Evolutionary conservation across 768 basidiomycete species (phyloP).

Genomic region (Tylopilus cervinicoccineus): DNA sequence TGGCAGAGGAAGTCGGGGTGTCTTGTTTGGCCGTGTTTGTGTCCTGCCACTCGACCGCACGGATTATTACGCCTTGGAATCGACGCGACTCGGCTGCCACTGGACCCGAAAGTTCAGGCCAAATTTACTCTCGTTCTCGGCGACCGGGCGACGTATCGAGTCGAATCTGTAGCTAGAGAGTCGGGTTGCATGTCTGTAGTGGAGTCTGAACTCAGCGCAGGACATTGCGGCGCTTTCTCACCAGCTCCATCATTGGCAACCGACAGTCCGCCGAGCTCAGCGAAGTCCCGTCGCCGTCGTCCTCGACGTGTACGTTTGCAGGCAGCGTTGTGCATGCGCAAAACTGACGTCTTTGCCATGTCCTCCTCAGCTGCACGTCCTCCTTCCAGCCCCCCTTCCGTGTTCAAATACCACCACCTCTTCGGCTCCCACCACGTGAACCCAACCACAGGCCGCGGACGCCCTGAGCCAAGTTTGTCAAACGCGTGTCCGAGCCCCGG

Average conservation of each 20-base stretch:
- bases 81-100: not conserved
- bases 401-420: slow-evolving; percentile 6
- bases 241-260: slow-evolving; percentile 10
- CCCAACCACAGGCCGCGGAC: slow-evolving; percentile 27
- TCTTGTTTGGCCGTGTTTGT: slow-evolving; percentile 23
- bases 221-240: slow-evolving; percentile 1
- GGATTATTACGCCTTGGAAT: not conserved
- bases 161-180: not conserved
- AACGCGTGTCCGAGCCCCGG: slow-evolving; percentile 35
- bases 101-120: not conserved
- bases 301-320: slow-evolving; percentile 24
- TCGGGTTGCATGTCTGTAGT: slow-evolving; percentile 4
- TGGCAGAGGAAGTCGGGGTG: slow-evolving; percentile 26
- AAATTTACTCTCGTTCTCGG: not conserved
- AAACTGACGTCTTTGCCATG: slow-evolving; percentile 28
- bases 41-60: slow-evolving; percentile 9
- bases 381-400: slow-evolving; percentile 14
- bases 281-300: slow-evolving; percentile 25
- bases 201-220: slow-evolving; percentile 29
- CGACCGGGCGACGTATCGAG: not conserved
- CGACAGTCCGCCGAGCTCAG: slow-evolving; percentile 36
- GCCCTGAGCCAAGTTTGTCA: slow-evolving; percentile 32
- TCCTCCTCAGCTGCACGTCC: slow-evolving; percentile 10
- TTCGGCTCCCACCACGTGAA: slow-evolving; percentile 38
- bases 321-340: slow-evolving; percentile 15